Evolutionary conservation across 257 asterid species (phyloP), one percentile per base, ranked within the genome.

Genomic region (Ophiorrhiza pumila): DNA sequence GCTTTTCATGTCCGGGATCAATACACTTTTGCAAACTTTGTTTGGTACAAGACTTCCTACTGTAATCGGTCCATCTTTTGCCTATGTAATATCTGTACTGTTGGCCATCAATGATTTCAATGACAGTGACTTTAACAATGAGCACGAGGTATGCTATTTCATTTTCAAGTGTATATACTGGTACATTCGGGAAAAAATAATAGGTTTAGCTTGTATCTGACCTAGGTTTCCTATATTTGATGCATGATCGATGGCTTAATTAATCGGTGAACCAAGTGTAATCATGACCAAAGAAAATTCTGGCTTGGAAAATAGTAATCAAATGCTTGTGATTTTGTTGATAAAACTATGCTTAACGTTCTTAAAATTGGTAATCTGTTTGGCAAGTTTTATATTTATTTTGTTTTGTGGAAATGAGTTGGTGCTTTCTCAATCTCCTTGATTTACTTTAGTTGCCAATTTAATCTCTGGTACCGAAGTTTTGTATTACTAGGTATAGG

Each of bases 1-100:
- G 91, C 96, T 95, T 73, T 92, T 95, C 76, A 89, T 90, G 91
- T 89, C 98, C 2, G 99, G 96, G 71, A 75, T 95, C 50, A 92
- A 92, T 77, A 95, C 98, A 5, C 97, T 92, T 69, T 42, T 92
- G 79, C 99, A 95, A 68, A 92, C 97, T 20, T 87, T 95, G 85
- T 77, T 95, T 39, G 99, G 99, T 64, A 84, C 97, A 37, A 89
- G 99, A 27, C 98, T 95, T 72, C 99, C 99, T 31, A 95, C 98
- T 0, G 99, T 95, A 64, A 90, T 95, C 91, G 97, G 97, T 75
- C 99, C 98, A 4, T 95, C 98, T 22, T 88, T 89, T 77, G 89
- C 99, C 77, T 95, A 85, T 83, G 47, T 85, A 29, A 81, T 95
- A 78, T 81, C 98, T 1, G 97, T 91, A 29, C 71, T 92, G 72